Percentiles rank a stretch among this genome's conserved stretches.
These are phyloP conservation scores for Pichia scutulata DNA, from an alignment of 805 yeast genomes.

Conservation along the genomic window DNA sequence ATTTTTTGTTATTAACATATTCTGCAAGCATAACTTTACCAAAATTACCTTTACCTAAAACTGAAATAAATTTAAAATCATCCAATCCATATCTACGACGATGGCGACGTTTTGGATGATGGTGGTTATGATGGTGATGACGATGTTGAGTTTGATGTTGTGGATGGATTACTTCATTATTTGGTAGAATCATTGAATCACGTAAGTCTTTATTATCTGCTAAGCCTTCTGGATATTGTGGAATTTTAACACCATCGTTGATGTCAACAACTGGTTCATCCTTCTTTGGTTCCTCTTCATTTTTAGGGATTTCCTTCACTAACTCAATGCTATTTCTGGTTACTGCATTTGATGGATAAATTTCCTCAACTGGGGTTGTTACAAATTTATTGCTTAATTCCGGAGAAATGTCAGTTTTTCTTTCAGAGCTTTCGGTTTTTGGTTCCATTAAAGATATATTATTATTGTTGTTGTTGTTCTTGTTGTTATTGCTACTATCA, in stretches of 20 bases:
- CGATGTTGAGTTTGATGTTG: slow-evolving; percentile 12
- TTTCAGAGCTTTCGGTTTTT: background rate
- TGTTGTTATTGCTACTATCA: too few species aligned
- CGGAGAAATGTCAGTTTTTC: background rate
- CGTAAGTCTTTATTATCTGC: background rate
- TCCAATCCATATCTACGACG: slow-evolving; percentile 83
- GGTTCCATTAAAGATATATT: background rate
- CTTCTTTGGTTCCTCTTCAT: background rate
- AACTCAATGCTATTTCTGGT: slow-evolving; percentile 10
- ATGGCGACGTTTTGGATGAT: slow-evolving; percentile 31
- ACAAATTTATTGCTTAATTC: background rate
- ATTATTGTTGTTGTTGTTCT: too few species aligned
- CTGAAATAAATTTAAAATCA: slow-evolving; percentile 90
- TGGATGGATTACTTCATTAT: slow-evolving; percentile 6
- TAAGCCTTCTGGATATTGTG: background rate
- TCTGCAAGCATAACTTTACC: slow-evolving; percentile 98
- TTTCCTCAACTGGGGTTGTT: background rate
- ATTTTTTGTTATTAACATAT: slow-evolving; percentile 67
- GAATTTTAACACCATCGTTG: slow-evolving; percentile 1
- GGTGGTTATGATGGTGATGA: slow-evolving; percentile 19
- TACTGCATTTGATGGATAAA: slow-evolving; percentile 22
- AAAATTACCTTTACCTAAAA: slow-evolving; percentile 95
- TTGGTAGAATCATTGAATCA: background rate
- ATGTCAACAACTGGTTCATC: background rate
- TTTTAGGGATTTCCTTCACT: background rate